Base-by-base conservation (phyloP, 2,329 filamentous ascomycete genomes). In the Passalora sequoiae region DNA sequence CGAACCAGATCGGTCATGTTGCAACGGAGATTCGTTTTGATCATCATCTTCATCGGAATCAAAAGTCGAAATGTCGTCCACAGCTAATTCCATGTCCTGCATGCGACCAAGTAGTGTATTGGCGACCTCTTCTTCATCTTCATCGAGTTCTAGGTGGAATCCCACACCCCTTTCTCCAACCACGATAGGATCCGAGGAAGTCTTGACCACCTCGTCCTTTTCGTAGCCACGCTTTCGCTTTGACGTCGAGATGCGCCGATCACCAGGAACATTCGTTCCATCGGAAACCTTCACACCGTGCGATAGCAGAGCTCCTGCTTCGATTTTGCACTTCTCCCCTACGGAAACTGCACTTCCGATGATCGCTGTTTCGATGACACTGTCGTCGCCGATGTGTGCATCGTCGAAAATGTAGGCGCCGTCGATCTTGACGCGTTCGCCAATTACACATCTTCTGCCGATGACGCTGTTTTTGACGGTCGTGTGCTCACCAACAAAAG, bases 321-420 rank as follows among this genome's bases (percentile, higher is more conserved):
- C 76, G 47, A 97, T 69, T 5, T 66, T 77, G 58, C 83, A 85
- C 41, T 77, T 76, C 56, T 81, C 82, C 16, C 89, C 89, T 43
- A 98, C 69, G 1, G 75, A 70, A 13, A 76, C 84, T 35, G 80
- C 78, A 56, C 83, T 81, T 4, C 86, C 92, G 41, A 98, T 70
- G 30, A 98, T 80, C 1, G 88, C 83, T 52, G 80, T 77, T 6
- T 76, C 74, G 36, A 98, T 71, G 17, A 76, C 76, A 12, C 83
- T 75, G 15, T 81, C 82, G 59, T 96, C 87, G 1, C 81, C 84
- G 54, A 98, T 79, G 4, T 76, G 77, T 0, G 80, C 81, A 56
- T 89, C 78, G 56, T 96, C 87, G 89, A 91, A 97, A 51, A 98
- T 79, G 57, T 88, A 91, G 16, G 86, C 84, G 54, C 87, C 77